A percentile compares a stretch with the other conserved stretches of the same genome.
Conservation (phyloP, 371 early-diverging fungal genomes). For the Mortierella sp. region DNA sequence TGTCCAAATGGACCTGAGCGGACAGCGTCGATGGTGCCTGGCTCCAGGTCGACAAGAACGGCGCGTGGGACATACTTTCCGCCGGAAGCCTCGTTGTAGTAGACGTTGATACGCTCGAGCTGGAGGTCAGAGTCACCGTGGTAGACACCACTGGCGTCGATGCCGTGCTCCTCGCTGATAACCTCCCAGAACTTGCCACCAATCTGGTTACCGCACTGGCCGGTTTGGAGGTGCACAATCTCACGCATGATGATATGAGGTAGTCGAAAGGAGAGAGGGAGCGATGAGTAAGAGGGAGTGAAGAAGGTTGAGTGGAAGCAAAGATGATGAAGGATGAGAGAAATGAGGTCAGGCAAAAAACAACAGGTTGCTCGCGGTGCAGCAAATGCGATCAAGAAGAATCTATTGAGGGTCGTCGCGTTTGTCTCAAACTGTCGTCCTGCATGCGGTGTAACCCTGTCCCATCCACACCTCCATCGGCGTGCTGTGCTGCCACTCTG, state of each 20-base stretch:
- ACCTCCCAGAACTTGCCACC: constrained; percentile 62
- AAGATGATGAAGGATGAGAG: background rate
- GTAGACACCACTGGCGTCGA: constrained; percentile 80
- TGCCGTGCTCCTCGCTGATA: constrained; percentile 91
- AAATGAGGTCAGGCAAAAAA: background rate
- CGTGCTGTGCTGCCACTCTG: too few relatives aligned
- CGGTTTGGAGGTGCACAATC: constrained; percentile 99
- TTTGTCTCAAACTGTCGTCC: background rate
- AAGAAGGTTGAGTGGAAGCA: constrained; percentile 1
- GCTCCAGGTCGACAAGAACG: constrained; percentile 98
- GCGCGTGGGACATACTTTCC: constrained; percentile 95
- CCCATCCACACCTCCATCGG: too few relatives aligned
- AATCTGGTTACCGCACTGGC: constrained; percentile 93
- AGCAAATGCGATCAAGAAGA: background rate
- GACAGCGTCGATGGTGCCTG: constrained; percentile 98
- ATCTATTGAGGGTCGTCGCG: background rate
- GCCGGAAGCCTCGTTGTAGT: constrained; percentile 93
- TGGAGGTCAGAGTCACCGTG: constrained; percentile 89
- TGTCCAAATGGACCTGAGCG: constrained; percentile 73
- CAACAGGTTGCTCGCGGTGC: background rate
- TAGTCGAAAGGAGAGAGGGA: constrained; percentile 1
- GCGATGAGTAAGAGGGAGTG: background rate
- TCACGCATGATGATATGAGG: constrained; percentile 88
- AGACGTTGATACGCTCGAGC: constrained; percentile 98
- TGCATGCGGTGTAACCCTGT: too few relatives aligned